These are phyloP conservation scores for Lasiosphaeriaceae sp. DNA, from an alignment of 495 filamentous ascomycete genomes.

Conservation along the genomic window DNA sequence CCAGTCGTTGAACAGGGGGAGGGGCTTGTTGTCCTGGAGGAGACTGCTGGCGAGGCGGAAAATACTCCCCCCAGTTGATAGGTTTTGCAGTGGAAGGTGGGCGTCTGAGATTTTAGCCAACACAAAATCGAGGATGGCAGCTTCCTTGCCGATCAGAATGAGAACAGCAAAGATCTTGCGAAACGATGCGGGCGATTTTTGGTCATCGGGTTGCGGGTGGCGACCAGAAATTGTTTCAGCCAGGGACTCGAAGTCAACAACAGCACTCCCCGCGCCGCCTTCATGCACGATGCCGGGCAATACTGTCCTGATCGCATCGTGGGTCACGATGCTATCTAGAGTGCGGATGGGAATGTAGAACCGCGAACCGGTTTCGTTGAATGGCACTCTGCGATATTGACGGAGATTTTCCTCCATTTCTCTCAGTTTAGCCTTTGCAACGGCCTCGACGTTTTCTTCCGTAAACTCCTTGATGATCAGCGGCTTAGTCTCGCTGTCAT, in stretches of 20 bases:
- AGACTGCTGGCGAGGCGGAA: not conserved
- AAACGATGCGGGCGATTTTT: not conserved
- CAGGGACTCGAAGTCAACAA: not conserved
- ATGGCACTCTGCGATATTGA: not conserved
- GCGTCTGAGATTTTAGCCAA: not conserved
- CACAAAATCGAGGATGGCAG: not conserved
- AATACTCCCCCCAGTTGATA: not conserved
- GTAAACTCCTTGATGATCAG: not conserved
- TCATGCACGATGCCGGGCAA: not conserved
- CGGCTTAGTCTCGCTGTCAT: not conserved
- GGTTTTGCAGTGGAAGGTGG: not conserved
- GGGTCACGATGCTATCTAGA: not conserved
- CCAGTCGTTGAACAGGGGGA: not conserved
- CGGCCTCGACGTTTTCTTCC: not conserved
- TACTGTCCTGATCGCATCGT: not conserved
- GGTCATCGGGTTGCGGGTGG: not conserved
- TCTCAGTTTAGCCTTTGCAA: not conserved
- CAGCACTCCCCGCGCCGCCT: not conserved
- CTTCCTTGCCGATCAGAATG: not conserved
- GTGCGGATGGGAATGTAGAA: not conserved
- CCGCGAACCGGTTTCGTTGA: not conserved
- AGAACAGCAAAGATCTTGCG: conserved; percentile 3
- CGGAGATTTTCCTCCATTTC: not conserved
- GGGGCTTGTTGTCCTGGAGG: not conserved
- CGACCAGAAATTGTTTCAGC: not conserved